Conservation (phyloP, 805 yeast genomes). For the Yamadazyma akitaensis region DNA sequence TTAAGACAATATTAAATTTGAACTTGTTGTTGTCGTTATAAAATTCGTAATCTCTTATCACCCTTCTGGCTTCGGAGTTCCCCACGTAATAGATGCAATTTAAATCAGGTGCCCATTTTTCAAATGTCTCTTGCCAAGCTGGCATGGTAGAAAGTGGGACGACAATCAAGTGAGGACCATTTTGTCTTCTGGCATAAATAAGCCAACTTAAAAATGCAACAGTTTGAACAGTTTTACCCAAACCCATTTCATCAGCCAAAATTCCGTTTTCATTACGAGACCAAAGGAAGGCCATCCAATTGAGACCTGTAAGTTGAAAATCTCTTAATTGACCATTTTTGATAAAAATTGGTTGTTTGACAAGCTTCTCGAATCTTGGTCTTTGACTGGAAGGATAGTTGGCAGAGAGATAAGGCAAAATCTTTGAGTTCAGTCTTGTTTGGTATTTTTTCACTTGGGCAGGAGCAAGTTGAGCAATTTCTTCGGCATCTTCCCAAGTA, state of each 20-base stretch:
- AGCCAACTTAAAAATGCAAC: slow-evolving; percentile 94
- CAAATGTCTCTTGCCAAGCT: slow-evolving; percentile 99
- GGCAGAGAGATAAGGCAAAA: slow-evolving; percentile 77
- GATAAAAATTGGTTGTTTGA: slow-evolving; percentile 82
- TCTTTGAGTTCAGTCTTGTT: slow-evolving; percentile 75
- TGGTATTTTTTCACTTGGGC: slow-evolving; percentile 80
- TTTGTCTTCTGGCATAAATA: slow-evolving; percentile 90
- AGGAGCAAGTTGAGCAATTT: slow-evolving; percentile 81
- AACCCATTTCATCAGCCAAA: slow-evolving; percentile 97
- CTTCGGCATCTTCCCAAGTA: slow-evolving; percentile 93
- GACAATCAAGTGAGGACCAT: slow-evolving; percentile 95
- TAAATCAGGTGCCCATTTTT: slow-evolving; percentile 94
- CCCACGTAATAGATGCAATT: slow-evolving; percentile 93
- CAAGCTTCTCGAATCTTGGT: slow-evolving; percentile 86
- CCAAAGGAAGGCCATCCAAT: slow-evolving; percentile 99
- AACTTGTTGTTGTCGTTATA: slow-evolving; percentile 59
- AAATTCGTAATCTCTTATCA: slow-evolving; percentile 82
- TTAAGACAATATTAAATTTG: slow-evolving; percentile 85
- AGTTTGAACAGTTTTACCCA: slow-evolving; percentile 97
- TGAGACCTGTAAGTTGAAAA: slow-evolving; percentile 95
- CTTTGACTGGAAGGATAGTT: slow-evolving; percentile 65
- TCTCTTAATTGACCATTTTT: slow-evolving; percentile 92
- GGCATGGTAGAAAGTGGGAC: slow-evolving; percentile 96
- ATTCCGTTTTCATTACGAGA: slow-evolving; percentile 96
- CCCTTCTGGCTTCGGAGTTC: slow-evolving; percentile 78